Evolutionary conservation across 2,329 filamentous ascomycete genomes (phyloP).

Genomic region (Penicillium frequentans): DNA sequence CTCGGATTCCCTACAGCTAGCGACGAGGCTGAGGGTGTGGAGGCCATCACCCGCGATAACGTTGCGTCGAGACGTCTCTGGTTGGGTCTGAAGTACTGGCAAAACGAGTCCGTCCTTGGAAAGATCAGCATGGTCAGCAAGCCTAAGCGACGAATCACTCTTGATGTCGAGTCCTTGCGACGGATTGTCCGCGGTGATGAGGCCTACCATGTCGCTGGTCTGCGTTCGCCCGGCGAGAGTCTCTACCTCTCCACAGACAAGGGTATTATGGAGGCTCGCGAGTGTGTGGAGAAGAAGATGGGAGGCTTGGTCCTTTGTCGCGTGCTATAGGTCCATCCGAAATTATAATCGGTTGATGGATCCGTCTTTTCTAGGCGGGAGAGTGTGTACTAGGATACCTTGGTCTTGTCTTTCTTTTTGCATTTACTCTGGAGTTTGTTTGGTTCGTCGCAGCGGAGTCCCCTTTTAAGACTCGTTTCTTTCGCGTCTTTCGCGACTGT

Average conservation of each 20-base stretch:
- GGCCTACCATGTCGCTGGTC: conserved; percentile 66
- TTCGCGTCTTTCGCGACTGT: conserved; percentile 32
- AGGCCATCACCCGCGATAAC: conserved; percentile 67
- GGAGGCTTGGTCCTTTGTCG: conserved; percentile 80
- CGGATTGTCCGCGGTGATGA: conserved; percentile 68
- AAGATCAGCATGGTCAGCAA: conserved; percentile 68
- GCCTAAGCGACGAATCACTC: conserved; percentile 70
- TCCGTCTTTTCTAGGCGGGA: conserved; percentile 3
- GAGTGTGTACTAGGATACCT: conserved; percentile 15
- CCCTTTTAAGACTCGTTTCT: conserved; percentile 27
- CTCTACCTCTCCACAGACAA: conserved; percentile 75
- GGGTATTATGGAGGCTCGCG: conserved; percentile 77
- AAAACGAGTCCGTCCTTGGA: conserved; percentile 74
- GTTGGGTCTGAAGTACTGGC: conserved; percentile 88
- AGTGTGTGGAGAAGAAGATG: conserved; percentile 75
- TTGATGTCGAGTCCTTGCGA: conserved; percentile 62
- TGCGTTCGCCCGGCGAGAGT: conserved; percentile 76
- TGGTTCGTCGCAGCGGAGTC: conserved; percentile 34
- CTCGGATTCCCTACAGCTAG: conserved; percentile 51
- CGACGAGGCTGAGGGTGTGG: conserved; percentile 37
- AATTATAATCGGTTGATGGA: background rate
- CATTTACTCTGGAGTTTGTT: conserved; percentile 39
- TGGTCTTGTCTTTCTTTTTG: conserved; percentile 26
- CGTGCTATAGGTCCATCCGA: conserved; percentile 46
- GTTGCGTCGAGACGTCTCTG: conserved; percentile 74